Evolutionary conservation across 1,139 yeast species (phyloP).

Genomic region (Tardiomyces blankii): DNA sequence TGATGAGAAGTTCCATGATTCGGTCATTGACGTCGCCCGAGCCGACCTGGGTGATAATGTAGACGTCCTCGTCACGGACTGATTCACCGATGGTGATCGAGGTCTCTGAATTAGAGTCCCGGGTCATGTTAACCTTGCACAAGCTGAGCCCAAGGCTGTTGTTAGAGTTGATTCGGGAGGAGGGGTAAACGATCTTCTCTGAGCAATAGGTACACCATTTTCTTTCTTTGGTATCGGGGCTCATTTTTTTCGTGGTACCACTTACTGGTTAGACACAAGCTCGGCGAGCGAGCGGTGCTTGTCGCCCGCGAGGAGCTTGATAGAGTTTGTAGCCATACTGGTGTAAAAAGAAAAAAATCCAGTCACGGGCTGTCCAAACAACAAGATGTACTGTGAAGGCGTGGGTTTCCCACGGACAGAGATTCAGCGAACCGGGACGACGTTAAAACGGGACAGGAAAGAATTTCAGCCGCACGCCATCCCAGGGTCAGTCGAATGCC

Average conservation of each 20-base stretch:
- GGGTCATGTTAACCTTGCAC: constrained; percentile 32
- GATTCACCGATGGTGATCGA: constrained; percentile 90
- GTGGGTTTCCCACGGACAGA: too few relatives aligned
- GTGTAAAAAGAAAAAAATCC: not conserved
- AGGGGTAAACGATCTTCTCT: not conserved
- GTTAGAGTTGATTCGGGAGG: not conserved
- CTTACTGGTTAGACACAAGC: constrained; percentile 38
- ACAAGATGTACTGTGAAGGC: too few relatives aligned
- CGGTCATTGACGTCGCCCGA: constrained; percentile 84
- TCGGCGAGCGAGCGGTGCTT: constrained; percentile 85
- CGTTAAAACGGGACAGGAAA: too few relatives aligned
- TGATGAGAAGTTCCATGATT: constrained; percentile 75
- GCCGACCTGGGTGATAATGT: constrained; percentile 80
- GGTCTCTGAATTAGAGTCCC: constrained; percentile 62
- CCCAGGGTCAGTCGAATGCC: too few relatives aligned
- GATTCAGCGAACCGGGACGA: too few relatives aligned
- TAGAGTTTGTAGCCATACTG: constrained; percentile 41
- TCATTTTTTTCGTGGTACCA: not conserved
- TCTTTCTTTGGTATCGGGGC: not conserved
- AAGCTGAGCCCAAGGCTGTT: constrained; percentile 30
- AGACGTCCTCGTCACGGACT: constrained; percentile 91
- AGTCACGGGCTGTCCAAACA: too few relatives aligned
- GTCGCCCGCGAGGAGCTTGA: constrained; percentile 79
- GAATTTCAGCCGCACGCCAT: too few relatives aligned
- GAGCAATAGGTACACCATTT: not conserved